Evolutionary conservation across 1,139 yeast genomes (phyloP).

Genomic region (Hyphopichia wangnamkhiaoensis): DNA sequence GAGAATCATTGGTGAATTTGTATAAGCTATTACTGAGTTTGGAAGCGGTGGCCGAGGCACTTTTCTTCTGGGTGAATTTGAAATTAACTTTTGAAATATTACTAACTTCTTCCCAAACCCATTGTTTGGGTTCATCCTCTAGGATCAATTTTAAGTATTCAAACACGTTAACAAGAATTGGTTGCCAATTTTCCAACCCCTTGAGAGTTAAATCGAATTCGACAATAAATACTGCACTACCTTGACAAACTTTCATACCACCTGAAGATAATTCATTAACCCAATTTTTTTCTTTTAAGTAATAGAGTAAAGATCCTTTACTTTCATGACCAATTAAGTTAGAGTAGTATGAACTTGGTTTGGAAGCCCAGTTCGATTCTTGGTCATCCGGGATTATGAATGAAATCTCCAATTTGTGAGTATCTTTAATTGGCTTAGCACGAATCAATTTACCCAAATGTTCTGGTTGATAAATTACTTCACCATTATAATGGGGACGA

Average conservation of each 20-base stretch:
- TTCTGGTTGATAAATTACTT: constrained; percentile 34
- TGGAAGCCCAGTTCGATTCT: constrained; percentile 60
- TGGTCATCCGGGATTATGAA: constrained; percentile 78
- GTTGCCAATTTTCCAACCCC: constrained; percentile 68
- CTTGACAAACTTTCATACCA: constrained; percentile 65
- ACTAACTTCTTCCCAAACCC: constrained; percentile 53
- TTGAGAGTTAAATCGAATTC: constrained; percentile 73
- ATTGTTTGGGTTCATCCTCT: constrained; percentile 54
- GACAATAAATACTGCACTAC: constrained; percentile 64
- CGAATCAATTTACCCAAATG: constrained; percentile 57
- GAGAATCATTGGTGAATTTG: constrained; percentile 34
- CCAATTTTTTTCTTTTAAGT: constrained; percentile 71
- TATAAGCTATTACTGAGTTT: constrained; percentile 47
- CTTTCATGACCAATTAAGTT: constrained; percentile 92
- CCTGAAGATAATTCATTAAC: constrained; percentile 81
- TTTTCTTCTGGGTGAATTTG: constrained; percentile 66
- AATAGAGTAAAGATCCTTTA: constrained; percentile 73
- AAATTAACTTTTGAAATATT: constrained; percentile 53
- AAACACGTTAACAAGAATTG: constrained; percentile 59
- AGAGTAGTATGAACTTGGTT: constrained; percentile 70
- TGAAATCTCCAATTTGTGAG: constrained; percentile 62
- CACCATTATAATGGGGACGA: constrained; percentile 47
- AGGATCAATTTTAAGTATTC: constrained; percentile 67
- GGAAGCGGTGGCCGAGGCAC: constrained; percentile 63
- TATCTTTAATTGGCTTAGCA: constrained; percentile 83